Evolutionary conservation across 768 basidiomycete species (phyloP), one percentile per base, ranked within the genome.

Genomic region (Clathrus columnatus): DNA sequence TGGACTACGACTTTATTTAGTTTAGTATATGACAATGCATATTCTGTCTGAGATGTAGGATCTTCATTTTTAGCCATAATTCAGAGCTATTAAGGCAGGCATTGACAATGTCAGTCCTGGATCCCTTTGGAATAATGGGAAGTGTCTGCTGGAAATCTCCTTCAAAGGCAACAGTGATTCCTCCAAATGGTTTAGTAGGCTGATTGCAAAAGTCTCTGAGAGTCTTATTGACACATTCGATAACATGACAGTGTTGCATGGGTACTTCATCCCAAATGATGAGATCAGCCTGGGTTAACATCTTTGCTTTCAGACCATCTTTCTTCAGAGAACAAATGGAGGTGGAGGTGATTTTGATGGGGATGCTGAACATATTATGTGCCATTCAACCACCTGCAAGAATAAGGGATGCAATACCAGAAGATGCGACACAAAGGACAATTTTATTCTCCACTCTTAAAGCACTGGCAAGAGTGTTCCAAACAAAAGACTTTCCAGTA

Each of bases 61-160:
- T 51, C 5, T 58, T n/a, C 27, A 76, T 62, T 4, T 42, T 44
- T 4, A 30, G 27, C 76, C 78, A 80, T 0, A 80, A 61, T 14
- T 57, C 20, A 20, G 74, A 78, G 7, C 61, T 50, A 17, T 62
- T 64, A 0, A 78, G 58, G 2, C 65, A 65, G 1, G 72, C 71
- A 56, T 46, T 57, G 2, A 77, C 64, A 62, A 76, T 74, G 7
- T 75, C 65, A 30, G 64, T 63, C 32, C 69, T 51, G 4, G 65
- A 62, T 0, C 75, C 76, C 57, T 67, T 60, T 0, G 51, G 60
- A 7, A 79, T 63, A 0, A 79, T 72, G 42, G 75, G 77, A 0
- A 79, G 66, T 0, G 62, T 76, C 57, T 79, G 78, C 5, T 67
- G 67, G 49, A 74, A 79, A 59, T 81, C 76, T 1, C 76, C 79